phyloP scores from a whole-genome alignment of 1,139 yeast species.

The Suzukiozyma palmioleophila region DNA sequence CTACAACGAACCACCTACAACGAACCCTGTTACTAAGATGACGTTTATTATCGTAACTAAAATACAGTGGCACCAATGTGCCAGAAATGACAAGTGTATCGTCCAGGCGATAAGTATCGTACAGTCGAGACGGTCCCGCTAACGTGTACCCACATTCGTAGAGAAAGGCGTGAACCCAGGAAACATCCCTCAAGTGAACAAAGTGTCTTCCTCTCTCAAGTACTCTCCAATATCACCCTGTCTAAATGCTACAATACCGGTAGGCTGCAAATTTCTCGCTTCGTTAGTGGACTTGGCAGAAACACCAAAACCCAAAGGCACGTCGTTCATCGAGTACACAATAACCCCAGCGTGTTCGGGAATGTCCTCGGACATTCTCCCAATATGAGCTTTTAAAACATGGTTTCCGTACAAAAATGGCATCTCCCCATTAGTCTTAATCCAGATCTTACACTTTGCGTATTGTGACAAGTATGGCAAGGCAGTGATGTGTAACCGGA shows the following conservation, averaged over 20 bases:
- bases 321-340: conserved; percentile 85
- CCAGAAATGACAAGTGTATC: no score
- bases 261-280: conserved; percentile 83
- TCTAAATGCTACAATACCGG: conserved; percentile 91
- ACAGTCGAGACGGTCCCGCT: no score
- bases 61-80: neutral
- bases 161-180: no score
- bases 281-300: conserved; percentile 91
- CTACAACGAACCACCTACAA: no score
- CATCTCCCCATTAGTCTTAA: conserved; percentile 97
- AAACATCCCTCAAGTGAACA: conserved; percentile 56
- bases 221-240: conserved; percentile 98
- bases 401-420: conserved; percentile 96
- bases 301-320: conserved; percentile 94
- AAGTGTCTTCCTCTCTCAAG: conserved; percentile 94
- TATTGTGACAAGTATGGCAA: conserved; percentile 76
- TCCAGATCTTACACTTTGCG: conserved; percentile 95
- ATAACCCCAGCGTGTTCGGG: conserved; percentile 98
- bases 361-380: conserved; percentile 94
- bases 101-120: no score
- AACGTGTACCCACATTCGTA: no score
- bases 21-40: no score
- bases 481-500: conserved; percentile 91
- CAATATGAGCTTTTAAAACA: conserved; percentile 92
- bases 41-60: conserved; percentile 1